Base-by-base conservation (phyloP, 2,329 filamentous ascomycete genomes). In the Huntiella abstrusa region DNA sequence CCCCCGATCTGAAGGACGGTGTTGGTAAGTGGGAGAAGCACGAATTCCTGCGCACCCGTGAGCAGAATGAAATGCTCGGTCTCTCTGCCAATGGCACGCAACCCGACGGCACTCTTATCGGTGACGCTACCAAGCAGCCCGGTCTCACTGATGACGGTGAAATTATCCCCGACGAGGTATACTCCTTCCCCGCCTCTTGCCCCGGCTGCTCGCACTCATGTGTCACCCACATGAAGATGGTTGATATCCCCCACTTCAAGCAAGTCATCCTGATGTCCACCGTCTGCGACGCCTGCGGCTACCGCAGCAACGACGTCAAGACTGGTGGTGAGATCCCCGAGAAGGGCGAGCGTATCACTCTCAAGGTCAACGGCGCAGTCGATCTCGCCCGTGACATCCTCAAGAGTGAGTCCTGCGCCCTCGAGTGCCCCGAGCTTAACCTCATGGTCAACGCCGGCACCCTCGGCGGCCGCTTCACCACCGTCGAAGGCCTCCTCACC, bases 201-300 rank as follows among this genome's bases (percentile, higher is more conserved):
- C 91, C 91, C 0, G 88, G 84, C 51, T 98, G 91, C 68, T 78
- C 79, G 57, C 83, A 83, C 62, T 66, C 76, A 4, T 95, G 87
- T 64, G 77, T 77, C 3, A 93, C 92, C 7, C 87, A 94, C 62
- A 95, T 95, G 85, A 94, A 95, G 68, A 93, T 94, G 80, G 85
- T 96, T 48, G 85, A 93, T 56, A 95, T 98, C 52, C 91, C 91
- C 1, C 82, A 94, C 64, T 98, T 98, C 68, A 93, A 95, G 65
- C 84, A 96, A 58, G 91, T 98, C 3, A 79, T 95, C 36, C 71
- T 98, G 55, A 96, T 94, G 83, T 87, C 80, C 54, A 96, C 88
- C 2, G 79, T 85, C 22, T 98, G 91, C 64, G 80, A 88, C 22
- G 71, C 80, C 60, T 98, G 91, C 59, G 88, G 88, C 49, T 93